Evolutionary conservation across 169 alveolate species (phyloP).

Genomic region (Condylostoma magnum): DNA sequence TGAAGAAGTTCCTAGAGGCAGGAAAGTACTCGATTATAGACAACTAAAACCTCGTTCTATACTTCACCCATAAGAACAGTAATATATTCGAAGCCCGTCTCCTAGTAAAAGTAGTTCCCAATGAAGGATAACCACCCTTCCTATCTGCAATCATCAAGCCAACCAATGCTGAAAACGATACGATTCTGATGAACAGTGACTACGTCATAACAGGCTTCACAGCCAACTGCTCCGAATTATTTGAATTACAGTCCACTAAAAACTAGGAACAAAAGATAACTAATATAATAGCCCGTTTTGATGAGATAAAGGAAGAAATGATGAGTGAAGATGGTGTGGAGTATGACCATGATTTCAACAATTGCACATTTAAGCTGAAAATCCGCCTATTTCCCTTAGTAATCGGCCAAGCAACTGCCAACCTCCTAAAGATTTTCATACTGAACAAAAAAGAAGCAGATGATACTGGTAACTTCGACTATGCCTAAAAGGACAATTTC

Average conservation of each 20-base stretch:
- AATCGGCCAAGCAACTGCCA: background rate
- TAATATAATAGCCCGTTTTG: background rate
- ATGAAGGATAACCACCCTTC: conserved; percentile 21
- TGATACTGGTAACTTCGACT: background rate
- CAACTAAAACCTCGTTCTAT: background rate
- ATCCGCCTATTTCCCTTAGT: background rate
- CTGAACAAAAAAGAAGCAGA: background rate
- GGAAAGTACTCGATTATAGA: conserved; percentile 22
- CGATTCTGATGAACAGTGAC: background rate
- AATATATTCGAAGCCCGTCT: conserved; percentile 26
- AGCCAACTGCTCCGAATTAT: conserved; percentile 3
- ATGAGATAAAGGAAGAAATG: conserved; percentile 18
- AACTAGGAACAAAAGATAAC: conserved; percentile 6
- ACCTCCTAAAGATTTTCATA: conserved; percentile 5
- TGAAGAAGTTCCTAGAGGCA: conserved; percentile 13
- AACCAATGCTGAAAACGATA: conserved; percentile 4
- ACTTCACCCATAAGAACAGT: conserved; percentile 9
- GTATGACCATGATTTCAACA: background rate
- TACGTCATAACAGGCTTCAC: conserved; percentile 8
- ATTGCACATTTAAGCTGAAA: background rate
- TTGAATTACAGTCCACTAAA: conserved; percentile 7
- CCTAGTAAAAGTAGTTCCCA: conserved; percentile 22
- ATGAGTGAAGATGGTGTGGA: conserved; percentile 16
- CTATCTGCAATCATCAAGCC: conserved; percentile 26
- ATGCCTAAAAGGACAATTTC: background rate